These are phyloP conservation scores for Meyerozyma carpophila DNA, from an alignment of 1,139 yeast genomes.

Conservation along the genomic window DNA sequence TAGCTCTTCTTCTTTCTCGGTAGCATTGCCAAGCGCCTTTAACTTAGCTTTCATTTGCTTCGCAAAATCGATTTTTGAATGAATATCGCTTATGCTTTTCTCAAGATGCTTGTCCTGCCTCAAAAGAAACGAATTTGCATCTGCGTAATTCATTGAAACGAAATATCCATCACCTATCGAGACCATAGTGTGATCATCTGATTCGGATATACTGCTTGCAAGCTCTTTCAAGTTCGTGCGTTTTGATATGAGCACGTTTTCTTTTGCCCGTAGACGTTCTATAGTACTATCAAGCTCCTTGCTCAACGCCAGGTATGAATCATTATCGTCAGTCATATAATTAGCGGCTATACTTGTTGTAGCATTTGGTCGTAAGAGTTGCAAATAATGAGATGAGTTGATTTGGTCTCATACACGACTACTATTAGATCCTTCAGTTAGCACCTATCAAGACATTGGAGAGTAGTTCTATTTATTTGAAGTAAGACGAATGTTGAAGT, in stretches of 20 bases:
- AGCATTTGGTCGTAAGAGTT: not conserved
- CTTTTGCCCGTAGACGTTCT: not conserved
- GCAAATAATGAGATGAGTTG: not conserved
- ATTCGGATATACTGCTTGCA: not conserved
- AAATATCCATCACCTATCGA: constrained; percentile 59
- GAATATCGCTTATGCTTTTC: constrained; percentile 32
- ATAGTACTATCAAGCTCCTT: not conserved
- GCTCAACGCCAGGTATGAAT: not conserved
- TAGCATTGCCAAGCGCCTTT: constrained; percentile 12
- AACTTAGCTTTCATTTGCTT: constrained; percentile 28
- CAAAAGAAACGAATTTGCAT: constrained; percentile 43
- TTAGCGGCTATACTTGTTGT: too few species aligned
- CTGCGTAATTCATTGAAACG: constrained; percentile 37
- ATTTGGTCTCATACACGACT: not conserved
- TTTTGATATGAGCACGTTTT: not conserved
- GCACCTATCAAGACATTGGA: too few species aligned
- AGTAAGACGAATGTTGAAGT: too few species aligned
- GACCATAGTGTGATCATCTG: constrained; percentile 28
- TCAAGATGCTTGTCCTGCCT: constrained; percentile 33
- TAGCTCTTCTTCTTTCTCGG: constrained; percentile 7
- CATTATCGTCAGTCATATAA: not conserved
- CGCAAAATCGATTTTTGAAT: constrained; percentile 41
- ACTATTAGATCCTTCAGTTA: not conserved
- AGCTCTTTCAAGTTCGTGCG: not conserved
- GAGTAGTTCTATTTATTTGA: too few species aligned